Percentiles rank a stretch among this genome's conserved stretches.
Conservation (phyloP, 768 basidiomycete species). For the Psilocybe subaeruginosa region DNA sequence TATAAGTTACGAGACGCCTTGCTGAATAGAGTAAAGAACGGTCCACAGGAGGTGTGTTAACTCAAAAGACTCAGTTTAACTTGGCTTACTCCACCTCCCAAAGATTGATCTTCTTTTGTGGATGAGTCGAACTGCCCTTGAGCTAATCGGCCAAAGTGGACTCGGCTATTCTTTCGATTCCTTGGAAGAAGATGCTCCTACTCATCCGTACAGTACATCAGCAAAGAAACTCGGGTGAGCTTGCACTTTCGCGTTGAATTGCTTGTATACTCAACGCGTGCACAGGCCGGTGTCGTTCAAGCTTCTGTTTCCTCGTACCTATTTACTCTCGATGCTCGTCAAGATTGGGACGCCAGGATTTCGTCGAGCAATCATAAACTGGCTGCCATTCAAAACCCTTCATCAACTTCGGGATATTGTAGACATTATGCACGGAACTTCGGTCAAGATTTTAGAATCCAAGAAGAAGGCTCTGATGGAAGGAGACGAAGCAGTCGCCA, state of each 20-base stretch:
- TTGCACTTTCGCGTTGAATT: neutral
- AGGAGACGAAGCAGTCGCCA: constrained; percentile 36
- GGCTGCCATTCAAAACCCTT: constrained; percentile 28
- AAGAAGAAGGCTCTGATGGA: constrained; percentile 38
- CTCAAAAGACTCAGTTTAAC: neutral
- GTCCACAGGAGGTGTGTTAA: constrained; percentile 30
- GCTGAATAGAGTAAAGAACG: constrained; percentile 24
- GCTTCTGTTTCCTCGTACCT: constrained; percentile 20
- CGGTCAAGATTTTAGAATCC: constrained; percentile 34
- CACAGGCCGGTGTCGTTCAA: constrained; percentile 21
- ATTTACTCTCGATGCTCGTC: constrained; percentile 23
- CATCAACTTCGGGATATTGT: constrained; percentile 33
- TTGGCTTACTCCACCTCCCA: neutral
- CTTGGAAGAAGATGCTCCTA: constrained; percentile 30
- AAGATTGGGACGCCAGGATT: constrained; percentile 29
- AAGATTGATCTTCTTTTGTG: constrained; percentile 37
- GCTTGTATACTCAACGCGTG: neutral
- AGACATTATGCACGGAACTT: constrained; percentile 37
- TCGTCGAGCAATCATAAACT: neutral
- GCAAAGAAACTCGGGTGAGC: constrained; percentile 33
- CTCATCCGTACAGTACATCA: constrained; percentile 33
- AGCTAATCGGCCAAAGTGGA: constrained; percentile 50
- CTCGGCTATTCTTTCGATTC: constrained; percentile 43
- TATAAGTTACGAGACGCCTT: constrained; percentile 33
- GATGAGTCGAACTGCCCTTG: constrained; percentile 46